These are phyloP conservation scores for Triticum monococcum DNA, from an alignment of 176 grass and related monocot species.

Conservation along the genomic window DNA sequence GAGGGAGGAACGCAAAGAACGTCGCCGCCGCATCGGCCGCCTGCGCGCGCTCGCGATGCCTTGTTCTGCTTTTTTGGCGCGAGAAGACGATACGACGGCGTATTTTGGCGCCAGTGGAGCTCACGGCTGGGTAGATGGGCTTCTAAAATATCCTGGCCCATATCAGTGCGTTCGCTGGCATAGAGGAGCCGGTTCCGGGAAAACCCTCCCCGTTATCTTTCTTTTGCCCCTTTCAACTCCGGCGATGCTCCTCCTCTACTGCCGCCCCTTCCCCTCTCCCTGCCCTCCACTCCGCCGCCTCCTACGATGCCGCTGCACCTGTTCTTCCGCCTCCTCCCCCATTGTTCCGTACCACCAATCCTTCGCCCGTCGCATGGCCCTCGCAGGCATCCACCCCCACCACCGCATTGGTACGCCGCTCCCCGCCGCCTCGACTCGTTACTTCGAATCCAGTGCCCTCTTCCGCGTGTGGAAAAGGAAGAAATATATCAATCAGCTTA, in stretches of 20 bases:
- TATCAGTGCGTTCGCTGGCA: too few species aligned
- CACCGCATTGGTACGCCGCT: constrained; percentile 62
- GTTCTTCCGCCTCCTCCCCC: background rate
- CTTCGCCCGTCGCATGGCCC: constrained; percentile 74
- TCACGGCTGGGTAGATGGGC: too few species aligned
- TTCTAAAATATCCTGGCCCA: too few species aligned
- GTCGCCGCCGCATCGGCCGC: too few species aligned
- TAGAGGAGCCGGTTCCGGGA: background rate
- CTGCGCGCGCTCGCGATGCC: too few species aligned
- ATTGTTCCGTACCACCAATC: constrained; percentile 46
- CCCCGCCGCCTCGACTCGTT: background rate
- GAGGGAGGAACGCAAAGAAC: too few species aligned
- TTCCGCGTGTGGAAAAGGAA: background rate
- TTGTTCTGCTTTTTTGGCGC: too few species aligned
- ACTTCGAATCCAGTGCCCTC: background rate
- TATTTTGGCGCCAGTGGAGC: too few species aligned
- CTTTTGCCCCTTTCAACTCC: background rate
- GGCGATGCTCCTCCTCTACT: constrained; percentile 34
- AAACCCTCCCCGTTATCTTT: constrained; percentile 2
- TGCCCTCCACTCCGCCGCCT: constrained; percentile 46
- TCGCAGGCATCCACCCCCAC: constrained; percentile 79
- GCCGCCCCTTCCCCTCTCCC: constrained; percentile 34
- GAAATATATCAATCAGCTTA: background rate
- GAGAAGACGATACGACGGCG: too few species aligned
- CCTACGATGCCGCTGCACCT: constrained; percentile 37